Evolutionary conservation across 768 basidiomycete genomes (phyloP), one percentile per base, ranked within the genome.

Genomic region (Podaxis pistillaris): DNA sequence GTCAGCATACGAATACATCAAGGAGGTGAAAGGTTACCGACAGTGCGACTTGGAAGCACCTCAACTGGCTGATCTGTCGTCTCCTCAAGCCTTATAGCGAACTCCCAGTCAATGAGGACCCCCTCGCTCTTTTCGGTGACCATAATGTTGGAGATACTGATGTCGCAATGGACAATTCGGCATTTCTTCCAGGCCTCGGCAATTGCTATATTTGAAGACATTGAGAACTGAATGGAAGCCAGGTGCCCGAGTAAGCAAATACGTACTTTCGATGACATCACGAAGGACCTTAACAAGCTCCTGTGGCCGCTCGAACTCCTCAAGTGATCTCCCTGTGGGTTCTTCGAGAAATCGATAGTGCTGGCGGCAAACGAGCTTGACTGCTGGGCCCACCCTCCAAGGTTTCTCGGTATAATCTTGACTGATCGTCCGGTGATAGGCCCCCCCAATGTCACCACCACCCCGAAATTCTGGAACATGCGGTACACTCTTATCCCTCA

Each of bases 31-130:
- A 56, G 19, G 38, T 24, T 11, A 63, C 68, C 58, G 19, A 70
- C 70, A 5, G 68, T 67, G 26, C 69, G 65, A 30, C 40, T 47
- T 6, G 8, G 24, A 9, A 41, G 64, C 17, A 60, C 26, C 33
- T 26, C 17, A 28, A 6, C 28, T 28, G 28, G 28, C 9, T 3
- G 50, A 55, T 40, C 30, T 24, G 3, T 13, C n/a, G 49, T 46
- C 8, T 50, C 37, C 24, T 22, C 51, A 28, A 63, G 26, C 3
- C 41, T 38, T 26, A 55, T 63, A 17, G 55, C 67, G 4, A 70
- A 19, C 41, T 74, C 73, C 71, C 69, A 72, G 22, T 74, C 71
- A 26, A 66, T 67, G 15, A 74, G 62, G n/a, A 71, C 9, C 0
- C 70, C 69, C 0, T 41, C 22, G 1, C 66, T 67, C 0, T 65